These are phyloP conservation scores for Aspergillus hancockii DNA, from an alignment of 495 filamentous ascomycete species.

Conservation along the genomic window DNA sequence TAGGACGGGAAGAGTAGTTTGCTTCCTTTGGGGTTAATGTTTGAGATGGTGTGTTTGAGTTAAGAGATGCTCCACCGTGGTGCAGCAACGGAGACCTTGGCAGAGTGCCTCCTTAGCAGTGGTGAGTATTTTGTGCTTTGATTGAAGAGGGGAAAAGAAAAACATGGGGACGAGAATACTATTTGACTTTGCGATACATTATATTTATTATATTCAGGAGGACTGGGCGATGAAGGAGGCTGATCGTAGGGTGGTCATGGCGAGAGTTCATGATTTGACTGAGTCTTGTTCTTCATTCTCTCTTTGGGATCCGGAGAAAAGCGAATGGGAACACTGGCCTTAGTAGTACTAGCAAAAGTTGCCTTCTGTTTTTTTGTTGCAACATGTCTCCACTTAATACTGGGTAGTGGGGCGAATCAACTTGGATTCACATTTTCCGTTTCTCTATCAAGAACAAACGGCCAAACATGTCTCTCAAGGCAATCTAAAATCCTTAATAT, in stretches of 20 bases:
- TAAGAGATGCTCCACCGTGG: constrained; percentile 14
- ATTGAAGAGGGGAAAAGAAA: not conserved
- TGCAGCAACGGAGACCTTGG: constrained; percentile 8
- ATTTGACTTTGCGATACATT: not conserved
- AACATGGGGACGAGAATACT: not conserved
- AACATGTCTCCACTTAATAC: not conserved
- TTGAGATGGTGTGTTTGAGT: constrained; percentile 20
- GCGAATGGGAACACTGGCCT: not conserved
- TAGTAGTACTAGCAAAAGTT: not conserved
- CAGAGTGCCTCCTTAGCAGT: not conserved
- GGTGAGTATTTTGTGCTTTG: not conserved
- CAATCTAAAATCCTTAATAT: constrained; percentile 2
- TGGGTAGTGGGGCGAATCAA: not conserved
- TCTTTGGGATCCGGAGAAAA: not conserved
- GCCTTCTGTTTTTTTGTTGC: constrained; percentile 1
- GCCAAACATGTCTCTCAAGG: not conserved
- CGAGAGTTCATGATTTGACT: not conserved
- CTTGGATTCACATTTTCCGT: not conserved
- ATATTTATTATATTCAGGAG: not conserved
- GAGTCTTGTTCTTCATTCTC: not conserved
- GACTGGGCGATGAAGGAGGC: not conserved
- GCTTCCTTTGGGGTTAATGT: not conserved
- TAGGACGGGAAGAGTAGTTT: constrained; percentile 12
- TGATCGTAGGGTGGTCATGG: not conserved
- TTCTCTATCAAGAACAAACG: not conserved